Evolutionary conservation across 2,329 filamentous ascomycete genomes (phyloP).

Genomic region (Penicillium glabrum): DNA sequence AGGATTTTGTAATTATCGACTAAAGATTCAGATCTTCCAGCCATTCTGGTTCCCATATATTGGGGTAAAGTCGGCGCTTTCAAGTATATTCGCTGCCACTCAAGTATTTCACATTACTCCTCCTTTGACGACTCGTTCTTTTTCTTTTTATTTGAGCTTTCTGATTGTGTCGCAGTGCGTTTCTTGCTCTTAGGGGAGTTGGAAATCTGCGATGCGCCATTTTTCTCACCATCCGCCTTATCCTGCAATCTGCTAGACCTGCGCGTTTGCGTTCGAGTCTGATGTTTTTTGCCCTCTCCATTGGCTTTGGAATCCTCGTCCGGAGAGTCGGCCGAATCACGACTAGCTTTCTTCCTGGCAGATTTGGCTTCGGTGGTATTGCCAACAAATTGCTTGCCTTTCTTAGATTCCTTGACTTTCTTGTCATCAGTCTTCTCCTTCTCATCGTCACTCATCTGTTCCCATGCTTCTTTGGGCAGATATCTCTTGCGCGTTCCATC

Average conservation of each 20-base stretch:
- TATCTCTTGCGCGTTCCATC: conserved; percentile 48
- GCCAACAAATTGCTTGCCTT: conserved; percentile 46
- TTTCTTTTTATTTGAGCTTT: conserved; percentile 6
- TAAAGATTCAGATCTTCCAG: too few species aligned
- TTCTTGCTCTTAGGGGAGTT: background rate
- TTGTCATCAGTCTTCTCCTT: conserved; percentile 45
- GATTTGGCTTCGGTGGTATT: conserved; percentile 46
- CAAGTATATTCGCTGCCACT: background rate
- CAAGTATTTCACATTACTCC: background rate
- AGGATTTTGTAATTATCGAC: too few species aligned
- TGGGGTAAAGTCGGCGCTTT: background rate
- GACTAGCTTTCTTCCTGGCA: conserved; percentile 38
- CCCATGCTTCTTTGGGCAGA: conserved; percentile 50
- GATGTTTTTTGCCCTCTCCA: background rate
- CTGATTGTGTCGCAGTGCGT: conserved; percentile 6
- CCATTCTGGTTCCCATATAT: too few species aligned
- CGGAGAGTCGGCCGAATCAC: conserved; percentile 19
- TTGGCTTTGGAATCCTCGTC: conserved; percentile 15
- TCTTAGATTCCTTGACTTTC: conserved; percentile 29
- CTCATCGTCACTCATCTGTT: conserved; percentile 48
- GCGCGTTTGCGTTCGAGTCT: background rate
- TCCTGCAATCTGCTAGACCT: background rate
- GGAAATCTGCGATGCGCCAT: background rate
- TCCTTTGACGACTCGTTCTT: background rate
- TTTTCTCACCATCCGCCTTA: background rate